Percentiles rank a stretch among this genome's conserved stretches.
These are phyloP conservation scores for Clavaria fumosa DNA, from an alignment of 768 basidiomycete species.

Conservation along the genomic window DNA sequence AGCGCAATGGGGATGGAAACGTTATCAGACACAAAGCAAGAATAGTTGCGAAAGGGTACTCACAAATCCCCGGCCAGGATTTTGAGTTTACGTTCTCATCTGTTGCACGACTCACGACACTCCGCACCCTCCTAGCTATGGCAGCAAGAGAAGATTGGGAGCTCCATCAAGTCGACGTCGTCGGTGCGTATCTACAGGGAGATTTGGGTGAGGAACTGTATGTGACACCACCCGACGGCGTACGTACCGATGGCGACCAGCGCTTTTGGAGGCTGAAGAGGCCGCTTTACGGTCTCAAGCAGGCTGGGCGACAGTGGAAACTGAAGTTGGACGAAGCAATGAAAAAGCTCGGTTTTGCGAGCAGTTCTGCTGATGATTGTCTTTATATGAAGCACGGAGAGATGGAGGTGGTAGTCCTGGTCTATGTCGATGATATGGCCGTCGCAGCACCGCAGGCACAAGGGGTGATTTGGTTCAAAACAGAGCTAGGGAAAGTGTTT, in stretches of 20 bases:
- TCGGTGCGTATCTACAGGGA: constrained; percentile 20
- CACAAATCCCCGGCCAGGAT: constrained; percentile 25
- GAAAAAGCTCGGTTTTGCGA: constrained; percentile 4
- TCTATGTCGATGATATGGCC: constrained; percentile 8
- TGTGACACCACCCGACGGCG: background rate
- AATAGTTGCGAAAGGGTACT: constrained; percentile 21
- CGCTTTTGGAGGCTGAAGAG: constrained; percentile 2
- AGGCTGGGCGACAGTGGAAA: constrained; percentile 2
- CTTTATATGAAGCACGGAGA: background rate
- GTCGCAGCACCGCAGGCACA: background rate
- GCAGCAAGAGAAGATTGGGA: constrained; percentile 21
- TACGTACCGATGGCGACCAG: background rate
- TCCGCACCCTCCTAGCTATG: constrained; percentile 19
- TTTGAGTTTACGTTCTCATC: constrained; percentile 18
- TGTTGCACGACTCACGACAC: constrained; percentile 17
- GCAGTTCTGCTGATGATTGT: background rate
- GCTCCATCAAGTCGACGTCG: constrained; percentile 27
- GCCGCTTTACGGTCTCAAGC: constrained; percentile 5
- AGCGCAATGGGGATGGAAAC: constrained; percentile 16
- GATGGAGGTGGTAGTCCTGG: constrained; percentile 4
- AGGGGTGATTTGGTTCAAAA: background rate
- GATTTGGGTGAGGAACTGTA: constrained; percentile 6
- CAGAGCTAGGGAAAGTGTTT: background rate
- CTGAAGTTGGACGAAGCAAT: constrained; percentile 3
- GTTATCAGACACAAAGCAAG: constrained; percentile 19